Base-by-base conservation (phyloP, 345 rosid genomes). In the Moricandia arvensis region DNA sequence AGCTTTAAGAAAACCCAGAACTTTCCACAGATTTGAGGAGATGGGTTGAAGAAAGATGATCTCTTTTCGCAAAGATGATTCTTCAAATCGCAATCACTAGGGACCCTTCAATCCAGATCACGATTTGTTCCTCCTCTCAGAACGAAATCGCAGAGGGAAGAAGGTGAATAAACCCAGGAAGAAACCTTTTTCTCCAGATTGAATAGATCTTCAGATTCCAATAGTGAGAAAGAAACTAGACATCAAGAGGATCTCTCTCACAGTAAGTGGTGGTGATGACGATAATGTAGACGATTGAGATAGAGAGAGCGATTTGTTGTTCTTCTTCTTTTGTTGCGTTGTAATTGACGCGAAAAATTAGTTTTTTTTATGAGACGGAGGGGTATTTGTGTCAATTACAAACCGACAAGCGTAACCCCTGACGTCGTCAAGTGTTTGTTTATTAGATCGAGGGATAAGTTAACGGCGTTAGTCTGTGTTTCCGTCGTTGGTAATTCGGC, bases 251-350 rank as follows among this genome's bases (percentile, higher is more conserved):
- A 27, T 62, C 49, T 69, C 9, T 38, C 6, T 37, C 69, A 38
- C 75, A 76, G 75, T 76, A 24, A 76, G 64, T n/a, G 16, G 53
- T 43, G 53, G 53, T 76, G 80, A 69, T 37, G 70, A 69, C 8
- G 69, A 53, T 49, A 63, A 65, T 24, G 6, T 38, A 11, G 55
- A 41, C 17, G 54, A 41, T 68, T 53, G 47, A 58, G 73, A 47
- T 41, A 74, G 59, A 63, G 37, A 43, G 49, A 41, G 34, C 27
- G 11, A 66, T 67, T n/a, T 21, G 35, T 61, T 47, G 29, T 31
- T 75, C n/a, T 49, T 49, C 47, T 29, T 41, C 35, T 49, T 58
- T 47, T 47, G 53, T n/a, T 47, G 53, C 55, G 33, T 34, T 76
- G 16, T 67, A 21, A 45, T 75, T 75, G 79, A 51, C 41, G 67